These are phyloP conservation scores for Lachnellula hyalina DNA, from an alignment of 2,329 filamentous ascomycete species.

Conservation along the genomic window DNA sequence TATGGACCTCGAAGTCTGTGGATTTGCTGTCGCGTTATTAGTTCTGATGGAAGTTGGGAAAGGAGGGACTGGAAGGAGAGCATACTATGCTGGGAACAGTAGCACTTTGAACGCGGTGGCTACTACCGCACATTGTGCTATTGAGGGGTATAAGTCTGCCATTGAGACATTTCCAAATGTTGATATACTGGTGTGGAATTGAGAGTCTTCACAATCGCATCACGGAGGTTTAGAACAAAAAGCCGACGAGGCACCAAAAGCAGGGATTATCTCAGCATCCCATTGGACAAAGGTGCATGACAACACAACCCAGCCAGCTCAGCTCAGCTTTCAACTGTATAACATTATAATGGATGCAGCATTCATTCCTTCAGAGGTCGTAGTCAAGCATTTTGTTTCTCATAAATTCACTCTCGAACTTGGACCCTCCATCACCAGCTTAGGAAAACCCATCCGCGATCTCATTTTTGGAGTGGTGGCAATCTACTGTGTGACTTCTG, in stretches of 20 bases:
- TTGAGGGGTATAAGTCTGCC: slow-evolving; percentile 78
- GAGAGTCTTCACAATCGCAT: not conserved
- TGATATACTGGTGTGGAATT: not conserved
- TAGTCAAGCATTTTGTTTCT: slow-evolving; percentile 41
- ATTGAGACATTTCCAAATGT: slow-evolving; percentile 42
- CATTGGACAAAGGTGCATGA: not conserved
- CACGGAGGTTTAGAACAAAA: not conserved
- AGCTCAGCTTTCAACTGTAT: not conserved
- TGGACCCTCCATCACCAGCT: slow-evolving; percentile 41
- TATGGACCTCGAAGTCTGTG: slow-evolving; percentile 97
- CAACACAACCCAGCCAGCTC: not conserved
- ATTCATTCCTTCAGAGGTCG: slow-evolving; percentile 38
- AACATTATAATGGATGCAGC: slow-evolving; percentile 24
- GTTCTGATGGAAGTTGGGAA: not conserved
- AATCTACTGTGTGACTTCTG: slow-evolving; percentile 32
- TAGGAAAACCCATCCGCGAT: slow-evolving; percentile 47
- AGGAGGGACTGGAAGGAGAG: slow-evolving; percentile 21
- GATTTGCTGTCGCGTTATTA: slow-evolving; percentile 66
- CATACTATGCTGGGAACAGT: slow-evolving; percentile 90
- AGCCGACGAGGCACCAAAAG: not conserved
- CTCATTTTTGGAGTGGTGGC: slow-evolving; percentile 44
- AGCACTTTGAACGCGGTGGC: slow-evolving; percentile 87
- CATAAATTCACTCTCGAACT: slow-evolving; percentile 48
- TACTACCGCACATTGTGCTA: slow-evolving; percentile 80
- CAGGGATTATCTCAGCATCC: not conserved